Base-by-base conservation (phyloP, 495 filamentous ascomycete genomes). In the Xylaria nigripes region DNA sequence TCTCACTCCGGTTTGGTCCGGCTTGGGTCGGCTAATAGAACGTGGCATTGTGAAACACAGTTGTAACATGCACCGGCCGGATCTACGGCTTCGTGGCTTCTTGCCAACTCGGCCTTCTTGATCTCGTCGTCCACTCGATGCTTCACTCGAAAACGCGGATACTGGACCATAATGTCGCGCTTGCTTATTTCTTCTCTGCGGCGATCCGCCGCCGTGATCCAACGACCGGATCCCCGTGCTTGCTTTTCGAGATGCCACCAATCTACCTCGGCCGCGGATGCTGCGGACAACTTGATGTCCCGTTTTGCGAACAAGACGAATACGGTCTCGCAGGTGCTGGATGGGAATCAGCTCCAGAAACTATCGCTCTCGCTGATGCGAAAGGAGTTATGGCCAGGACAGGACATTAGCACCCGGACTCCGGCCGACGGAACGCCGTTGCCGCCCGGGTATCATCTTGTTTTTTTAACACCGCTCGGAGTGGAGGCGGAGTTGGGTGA, bases 381-480 rank as follows among this genome's bases (percentile, higher is more conserved):
- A 9, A 25, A 19, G 8, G 12, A 16, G 12, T 1, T 51, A 6
- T 23, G 43, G 43, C 50, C 27, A 2, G 40, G 41, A 3, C 1
- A 34, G n/a, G 27, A 51, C 19, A 13, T 51, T 2, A 15, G 24
- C 8, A 1, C 9, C 13, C 3, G 1, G 1, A 4, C 38, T 4
- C 50, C 67, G 2, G 30, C 56, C 9, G 38, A 34, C 10, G 71
- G 72, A 25, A 78, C 77, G 3, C 66, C 70, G 0, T 53, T 86
- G 0, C 80, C 81, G 9, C 73, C 77, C 6, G 77, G 76, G 8
- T 82, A 83, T 60, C 81, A 86, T 48, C 69, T 85, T 2, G 73
- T 74, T 16, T 82, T 83, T 62, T 84, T 84, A 70, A 80, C 81
- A 2, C 79, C 81, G 0, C 65, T 65, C 2, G 74, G 75, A 32